phyloP scores from a whole-genome alignment of 106 monocot genomes.

The Agapanthus africanus region DNA sequence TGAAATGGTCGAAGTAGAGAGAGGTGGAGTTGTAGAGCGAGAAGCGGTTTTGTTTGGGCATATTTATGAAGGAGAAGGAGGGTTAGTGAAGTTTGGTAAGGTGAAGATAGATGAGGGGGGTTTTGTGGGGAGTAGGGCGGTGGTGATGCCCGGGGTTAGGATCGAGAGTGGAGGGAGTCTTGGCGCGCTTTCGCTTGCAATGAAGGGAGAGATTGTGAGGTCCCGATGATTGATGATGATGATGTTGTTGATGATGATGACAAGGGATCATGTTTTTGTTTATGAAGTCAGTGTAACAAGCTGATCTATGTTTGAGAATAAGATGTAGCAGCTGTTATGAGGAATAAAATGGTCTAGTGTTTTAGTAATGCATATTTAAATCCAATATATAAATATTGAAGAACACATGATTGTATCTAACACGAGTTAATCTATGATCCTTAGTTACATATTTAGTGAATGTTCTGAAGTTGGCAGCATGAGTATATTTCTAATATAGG shows the following conservation, averaged over 20 bases:
- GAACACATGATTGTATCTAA: no score
- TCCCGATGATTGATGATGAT: slow-evolving; percentile 2
- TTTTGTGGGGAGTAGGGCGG: slow-evolving; percentile 39
- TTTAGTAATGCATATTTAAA: no score
- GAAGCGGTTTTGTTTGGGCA: slow-evolving; percentile 40
- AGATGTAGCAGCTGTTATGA: no score
- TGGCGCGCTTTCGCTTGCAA: slow-evolving; percentile 33
- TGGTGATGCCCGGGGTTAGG: slow-evolving; percentile 41
- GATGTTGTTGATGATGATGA: neutral
- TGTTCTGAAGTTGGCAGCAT: no score
- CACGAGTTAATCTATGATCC: no score
- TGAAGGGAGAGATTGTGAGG: slow-evolving; percentile 47
- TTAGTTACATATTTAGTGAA: no score
- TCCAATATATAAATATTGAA: no score
- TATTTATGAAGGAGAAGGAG: slow-evolving; percentile 39
- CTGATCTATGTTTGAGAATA: no score
- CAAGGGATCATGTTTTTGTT: neutral
- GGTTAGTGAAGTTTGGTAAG: slow-evolving; percentile 41
- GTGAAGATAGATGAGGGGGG: slow-evolving; percentile 29
- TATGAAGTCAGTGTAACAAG: neutral
- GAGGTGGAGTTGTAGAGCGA: slow-evolving; percentile 24
- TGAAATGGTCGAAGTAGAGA: slow-evolving; percentile 43
- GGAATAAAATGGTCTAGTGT: no score
- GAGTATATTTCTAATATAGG: no score
- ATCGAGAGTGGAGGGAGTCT: slow-evolving; percentile 31